Conservation (phyloP, 2,329 filamentous ascomycete species). For the Scedosporium dehoogii region DNA sequence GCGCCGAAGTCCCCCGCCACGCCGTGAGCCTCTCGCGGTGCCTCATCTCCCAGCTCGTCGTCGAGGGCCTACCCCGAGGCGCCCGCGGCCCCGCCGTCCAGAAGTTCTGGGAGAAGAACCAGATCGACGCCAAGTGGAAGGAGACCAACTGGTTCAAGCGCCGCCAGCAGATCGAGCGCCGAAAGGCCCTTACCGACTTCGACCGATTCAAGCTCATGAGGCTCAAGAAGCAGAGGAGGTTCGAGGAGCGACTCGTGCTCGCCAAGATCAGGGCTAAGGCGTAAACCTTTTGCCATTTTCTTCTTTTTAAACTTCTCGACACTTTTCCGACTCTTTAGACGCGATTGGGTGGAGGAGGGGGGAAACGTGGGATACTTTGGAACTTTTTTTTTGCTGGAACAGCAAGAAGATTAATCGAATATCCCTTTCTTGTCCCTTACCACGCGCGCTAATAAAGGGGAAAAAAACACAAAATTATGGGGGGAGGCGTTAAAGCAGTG, state of each 20-base stretch:
- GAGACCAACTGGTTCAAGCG: slow-evolving; percentile 92
- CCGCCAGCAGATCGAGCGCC: slow-evolving; percentile 73
- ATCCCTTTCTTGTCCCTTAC: slow-evolving; percentile 7
- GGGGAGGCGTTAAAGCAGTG: slow-evolving; percentile 1
- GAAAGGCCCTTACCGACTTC: slow-evolving; percentile 91
- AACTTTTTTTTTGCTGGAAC: slow-evolving; percentile 7
- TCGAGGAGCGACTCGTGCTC: slow-evolving; percentile 93
- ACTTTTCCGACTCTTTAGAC: slow-evolving; percentile 9
- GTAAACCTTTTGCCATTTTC: slow-evolving; percentile 36
- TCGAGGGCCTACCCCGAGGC: slow-evolving; percentile 76
- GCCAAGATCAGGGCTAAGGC: slow-evolving; percentile 83
- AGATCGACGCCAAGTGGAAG: slow-evolving; percentile 89
- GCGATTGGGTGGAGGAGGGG: neutral
- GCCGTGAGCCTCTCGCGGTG: slow-evolving; percentile 69
- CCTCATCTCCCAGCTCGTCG: slow-evolving; percentile 82
- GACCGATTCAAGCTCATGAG: slow-evolving; percentile 99
- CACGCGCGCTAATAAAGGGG: slow-evolving; percentile 24
- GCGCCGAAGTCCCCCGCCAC: slow-evolving; percentile 80
- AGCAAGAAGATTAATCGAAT: slow-evolving; percentile 9
- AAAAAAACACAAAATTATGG: too few relatives aligned
- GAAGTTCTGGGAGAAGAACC: slow-evolving; percentile 82
- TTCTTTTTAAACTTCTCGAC: neutral
- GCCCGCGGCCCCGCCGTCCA: slow-evolving; percentile 74
- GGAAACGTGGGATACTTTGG: slow-evolving; percentile 8
- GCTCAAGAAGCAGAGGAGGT: slow-evolving; percentile 98